These are phyloP conservation scores for Dichotomocladium elegans DNA, from an alignment of 371 early-diverging fungal genomes.

Conservation along the genomic window DNA sequence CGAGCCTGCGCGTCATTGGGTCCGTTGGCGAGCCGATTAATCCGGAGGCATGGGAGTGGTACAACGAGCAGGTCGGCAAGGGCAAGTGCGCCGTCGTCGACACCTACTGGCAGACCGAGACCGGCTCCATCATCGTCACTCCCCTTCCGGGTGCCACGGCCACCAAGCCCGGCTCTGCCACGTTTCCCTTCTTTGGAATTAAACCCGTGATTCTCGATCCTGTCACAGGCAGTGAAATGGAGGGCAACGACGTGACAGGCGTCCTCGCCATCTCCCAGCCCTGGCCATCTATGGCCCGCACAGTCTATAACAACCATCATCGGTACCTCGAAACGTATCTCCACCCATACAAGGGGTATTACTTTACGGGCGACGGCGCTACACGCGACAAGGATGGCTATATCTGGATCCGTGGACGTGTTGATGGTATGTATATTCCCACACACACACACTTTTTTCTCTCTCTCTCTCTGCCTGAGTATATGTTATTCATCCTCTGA, in stretches of 20 bases:
- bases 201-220: conserved; percentile 84
- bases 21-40: conserved; percentile 99
- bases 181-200: conserved; percentile 97
- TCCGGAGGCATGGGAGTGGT: conserved; percentile 98
- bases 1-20: conserved; percentile 86
- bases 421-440: conserved; percentile 55
- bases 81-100: conserved; percentile 90
- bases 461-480: no score
- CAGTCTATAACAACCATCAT: conserved; percentile 85
- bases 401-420: conserved; percentile 92
- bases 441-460: no score
- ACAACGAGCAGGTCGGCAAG: conserved; percentile 85
- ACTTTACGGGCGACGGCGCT: conserved; percentile 88
- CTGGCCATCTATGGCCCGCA: conserved; percentile 96
- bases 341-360: conserved; percentile 69
- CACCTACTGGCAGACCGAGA: conserved; percentile 97
- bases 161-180: conserved; percentile 95
- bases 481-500: background rate
- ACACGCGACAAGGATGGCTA: conserved; percentile 88
- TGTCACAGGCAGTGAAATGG: conserved; percentile 68
- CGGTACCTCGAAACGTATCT: conserved; percentile 91
- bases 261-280: conserved; percentile 81
- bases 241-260: conserved; percentile 80
- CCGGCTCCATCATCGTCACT: conserved; percentile 93
- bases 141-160: conserved; percentile 87